These are phyloP conservation scores for Kodamaea nitidulidarum DNA, from an alignment of 805 yeast species.

Conservation along the genomic window DNA sequence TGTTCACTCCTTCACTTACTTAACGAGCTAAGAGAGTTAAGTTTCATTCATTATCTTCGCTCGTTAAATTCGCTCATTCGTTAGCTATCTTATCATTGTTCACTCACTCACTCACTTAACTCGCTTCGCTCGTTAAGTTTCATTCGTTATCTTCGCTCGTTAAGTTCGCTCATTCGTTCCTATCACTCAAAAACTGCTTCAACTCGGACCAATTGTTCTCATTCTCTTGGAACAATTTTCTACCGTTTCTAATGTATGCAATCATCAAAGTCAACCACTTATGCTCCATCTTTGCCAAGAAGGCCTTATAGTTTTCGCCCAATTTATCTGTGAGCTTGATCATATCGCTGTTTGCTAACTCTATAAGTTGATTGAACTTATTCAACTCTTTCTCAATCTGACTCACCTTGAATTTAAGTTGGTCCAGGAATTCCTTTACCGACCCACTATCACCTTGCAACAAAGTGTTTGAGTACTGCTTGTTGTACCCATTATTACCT, in stretches of 20 bases:
- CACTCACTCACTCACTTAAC: too few species aligned
- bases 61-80: too few species aligned
- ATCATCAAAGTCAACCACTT: constrained; percentile 38
- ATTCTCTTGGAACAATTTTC: constrained; percentile 28
- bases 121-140: neutral
- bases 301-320: constrained; percentile 36
- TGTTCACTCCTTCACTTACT: too few species aligned
- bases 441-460: constrained; percentile 6
- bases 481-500: constrained; percentile 31
- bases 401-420: constrained; percentile 26
- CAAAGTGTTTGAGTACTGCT: constrained; percentile 10
- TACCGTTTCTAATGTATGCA: constrained; percentile 34
- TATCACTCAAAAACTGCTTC: constrained; percentile 16
- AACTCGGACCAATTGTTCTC: constrained; percentile 33
- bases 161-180: neutral
- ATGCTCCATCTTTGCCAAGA: constrained; percentile 36
- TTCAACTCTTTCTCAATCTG: constrained; percentile 39
- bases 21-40: too few species aligned
- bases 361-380: constrained; percentile 47
- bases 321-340: constrained; percentile 40
- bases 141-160: neutral
- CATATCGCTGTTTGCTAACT: constrained; percentile 41
- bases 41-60: too few species aligned
- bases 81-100: too few species aligned
- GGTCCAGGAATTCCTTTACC: constrained; percentile 10